Conservation (phyloP, 2,329 filamentous ascomycete species). For the Stachybotrys elegans region DNA sequence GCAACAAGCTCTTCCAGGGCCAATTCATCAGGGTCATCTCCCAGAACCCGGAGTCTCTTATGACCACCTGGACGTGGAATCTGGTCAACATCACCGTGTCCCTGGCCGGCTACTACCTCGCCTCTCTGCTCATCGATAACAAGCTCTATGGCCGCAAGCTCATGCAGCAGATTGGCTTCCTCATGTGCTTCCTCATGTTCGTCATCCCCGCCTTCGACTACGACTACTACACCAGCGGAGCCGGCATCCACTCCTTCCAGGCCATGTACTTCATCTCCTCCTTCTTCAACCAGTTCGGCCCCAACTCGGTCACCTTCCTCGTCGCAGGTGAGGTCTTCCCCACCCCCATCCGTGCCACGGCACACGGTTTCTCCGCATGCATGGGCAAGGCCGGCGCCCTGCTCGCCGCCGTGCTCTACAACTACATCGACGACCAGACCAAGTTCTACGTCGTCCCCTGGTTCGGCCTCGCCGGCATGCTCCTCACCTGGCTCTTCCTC, state of each 20-base stretch:
- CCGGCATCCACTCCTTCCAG: slow-evolving; percentile 83
- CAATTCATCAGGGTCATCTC: slow-evolving; percentile 85
- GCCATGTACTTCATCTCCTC: slow-evolving; percentile 97
- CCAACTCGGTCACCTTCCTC: slow-evolving; percentile 94
- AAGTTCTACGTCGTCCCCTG: slow-evolving; percentile 93
- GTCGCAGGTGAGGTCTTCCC: slow-evolving; percentile 96
- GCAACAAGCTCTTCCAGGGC: slow-evolving; percentile 94
- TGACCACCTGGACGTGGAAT: slow-evolving; percentile 89
- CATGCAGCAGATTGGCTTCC: slow-evolving; percentile 94
- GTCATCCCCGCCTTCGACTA: slow-evolving; percentile 86
- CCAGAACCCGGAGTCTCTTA: slow-evolving; percentile 62
- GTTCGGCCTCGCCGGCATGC: slow-evolving; percentile 85
- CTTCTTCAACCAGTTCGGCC: slow-evolving; percentile 99
- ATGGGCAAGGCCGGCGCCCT: slow-evolving; percentile 86
- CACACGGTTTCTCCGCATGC: slow-evolving; percentile 92
- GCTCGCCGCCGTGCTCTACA: slow-evolving; percentile 83
- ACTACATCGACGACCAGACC: slow-evolving; percentile 80
- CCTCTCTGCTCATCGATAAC: slow-evolving; percentile 86
- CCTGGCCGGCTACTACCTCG: slow-evolving; percentile 82
- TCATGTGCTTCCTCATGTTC: slow-evolving; percentile 91
- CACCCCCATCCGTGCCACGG: slow-evolving; percentile 85
- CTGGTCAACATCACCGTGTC: slow-evolving; percentile 85
- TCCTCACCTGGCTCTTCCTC: slow-evolving; percentile 79
- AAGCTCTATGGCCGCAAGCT: slow-evolving; percentile 93
- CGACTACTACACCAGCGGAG: slow-evolving; percentile 69